These are phyloP conservation scores for Phascolomyces articulosus DNA, from an alignment of 371 early-diverging fungal species.

Conservation along the genomic window DNA sequence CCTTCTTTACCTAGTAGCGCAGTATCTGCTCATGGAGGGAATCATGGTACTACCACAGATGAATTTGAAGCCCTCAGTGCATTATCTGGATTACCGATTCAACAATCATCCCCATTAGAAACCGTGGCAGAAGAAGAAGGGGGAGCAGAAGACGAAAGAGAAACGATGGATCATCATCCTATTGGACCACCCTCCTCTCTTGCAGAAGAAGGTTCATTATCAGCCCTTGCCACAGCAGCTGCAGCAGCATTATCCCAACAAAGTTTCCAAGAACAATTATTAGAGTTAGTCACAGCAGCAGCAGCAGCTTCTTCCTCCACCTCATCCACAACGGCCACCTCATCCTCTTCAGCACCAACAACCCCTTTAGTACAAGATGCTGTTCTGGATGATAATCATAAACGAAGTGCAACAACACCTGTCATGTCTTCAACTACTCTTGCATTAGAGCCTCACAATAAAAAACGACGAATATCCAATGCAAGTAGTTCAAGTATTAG, in stretches of 20 bases:
- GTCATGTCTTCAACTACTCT: background rate
- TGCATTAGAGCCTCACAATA: background rate
- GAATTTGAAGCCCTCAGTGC: slow-evolving; percentile 7
- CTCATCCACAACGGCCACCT: background rate
- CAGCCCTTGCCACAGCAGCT: background rate
- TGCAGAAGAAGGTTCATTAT: background rate
- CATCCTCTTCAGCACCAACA: slow-evolving; percentile 7
- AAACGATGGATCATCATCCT: too few species aligned
- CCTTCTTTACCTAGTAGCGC: slow-evolving; percentile 45
- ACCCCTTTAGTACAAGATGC: background rate
- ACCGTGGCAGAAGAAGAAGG: background rate
- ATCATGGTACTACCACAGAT: background rate
- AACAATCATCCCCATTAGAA: background rate
- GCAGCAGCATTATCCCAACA: slow-evolving; percentile 1
- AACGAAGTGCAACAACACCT: background rate
- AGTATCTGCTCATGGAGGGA: slow-evolving; percentile 23
- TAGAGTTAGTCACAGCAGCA: slow-evolving; percentile 24
- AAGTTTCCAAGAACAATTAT: slow-evolving; percentile 34
- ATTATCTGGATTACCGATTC: background rate
- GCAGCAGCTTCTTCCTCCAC: background rate
- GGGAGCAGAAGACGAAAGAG: background rate
- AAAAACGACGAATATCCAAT: background rate
- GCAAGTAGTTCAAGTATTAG: slow-evolving; percentile 3
- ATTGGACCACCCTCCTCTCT: too few species aligned
- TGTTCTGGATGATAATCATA: background rate